Evolutionary conservation across 2,329 filamentous ascomycete genomes (phyloP), one percentile per base, ranked within the genome.

Genomic region (Pyricularia grisea): DNA sequence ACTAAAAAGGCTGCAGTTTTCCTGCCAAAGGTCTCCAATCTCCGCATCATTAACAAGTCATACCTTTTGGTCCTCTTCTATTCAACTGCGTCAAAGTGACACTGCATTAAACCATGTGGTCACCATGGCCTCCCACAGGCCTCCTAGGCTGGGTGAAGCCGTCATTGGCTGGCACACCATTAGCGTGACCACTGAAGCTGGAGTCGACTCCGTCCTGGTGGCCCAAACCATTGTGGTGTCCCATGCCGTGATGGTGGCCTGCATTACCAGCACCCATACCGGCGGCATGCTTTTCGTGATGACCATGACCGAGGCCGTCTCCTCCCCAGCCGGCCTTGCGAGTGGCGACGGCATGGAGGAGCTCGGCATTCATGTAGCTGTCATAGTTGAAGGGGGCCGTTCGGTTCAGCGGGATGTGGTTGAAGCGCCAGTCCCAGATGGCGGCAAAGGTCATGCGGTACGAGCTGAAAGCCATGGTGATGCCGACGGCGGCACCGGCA

Each of bases 361-460:
- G 25, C 12, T 50, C 66, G 42, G 14, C 27, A 23, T n/a, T 42
- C 12, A 31, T 23, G n/a, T 58, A n/a, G n/a, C 60, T 31, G 33
- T 66, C 72, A 70, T 68, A 75, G 20, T 73, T 67, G 64, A 82
- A 83, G 1, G 77, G 73, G 30, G 75, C 73, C 3, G 71, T 73
- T 31, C 79, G 76, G 71, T 78, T 77, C 67, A 92, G 81, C 1
- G 90, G 89, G 30, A 92, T 86, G 74, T 92, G 90, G 69, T 88
- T 88, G 72, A 79, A 88, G 12, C 89, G 80, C 82, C 87, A 91
- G 76, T 92, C 88, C 85, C 88, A 92, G 31, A 92, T 79, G 1
- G 85, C 83, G 0, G 89, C 88, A 72, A 90, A 92, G 1, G 87
- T 84, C 81, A 88, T 87, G 28, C 90, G 81, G 76, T 91, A 92